Evolutionary conservation across 2,329 filamentous ascomycete species (phyloP).

Genomic region (Fusarium sp.): DNA sequence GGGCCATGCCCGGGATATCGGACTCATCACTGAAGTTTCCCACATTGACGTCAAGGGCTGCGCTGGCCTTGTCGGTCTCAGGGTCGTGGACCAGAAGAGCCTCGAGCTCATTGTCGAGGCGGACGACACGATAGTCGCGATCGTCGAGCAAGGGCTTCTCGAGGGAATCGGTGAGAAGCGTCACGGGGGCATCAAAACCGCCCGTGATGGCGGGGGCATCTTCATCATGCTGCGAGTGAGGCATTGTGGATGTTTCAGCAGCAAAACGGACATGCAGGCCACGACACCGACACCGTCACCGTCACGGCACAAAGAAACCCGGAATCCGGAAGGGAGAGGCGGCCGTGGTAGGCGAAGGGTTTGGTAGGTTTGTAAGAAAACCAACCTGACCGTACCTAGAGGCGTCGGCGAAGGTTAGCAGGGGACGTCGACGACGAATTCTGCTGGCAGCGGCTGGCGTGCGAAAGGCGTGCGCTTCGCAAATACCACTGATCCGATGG

Average conservation of each 20-base stretch:
- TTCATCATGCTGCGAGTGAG: constrained; percentile 44
- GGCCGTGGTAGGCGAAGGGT: constrained; percentile 23
- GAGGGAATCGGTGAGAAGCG: constrained; percentile 76
- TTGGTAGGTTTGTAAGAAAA: constrained; percentile 13
- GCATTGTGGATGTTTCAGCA: constrained; percentile 43
- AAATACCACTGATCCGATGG: constrained; percentile 15
- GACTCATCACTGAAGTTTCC: constrained; percentile 94
- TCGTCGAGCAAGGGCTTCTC: constrained; percentile 90
- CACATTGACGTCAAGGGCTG: constrained; percentile 95
- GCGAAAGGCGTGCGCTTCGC: background rate
- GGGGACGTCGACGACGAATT: constrained; percentile 17
- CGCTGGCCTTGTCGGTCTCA: constrained; percentile 96
- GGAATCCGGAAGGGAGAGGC: constrained; percentile 20
- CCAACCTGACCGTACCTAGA: background rate
- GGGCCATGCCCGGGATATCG: constrained; percentile 94
- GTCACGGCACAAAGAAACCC: constrained; percentile 23
- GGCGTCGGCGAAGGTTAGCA: constrained; percentile 23
- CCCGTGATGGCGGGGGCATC: constrained; percentile 39
- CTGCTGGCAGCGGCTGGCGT: constrained; percentile 25
- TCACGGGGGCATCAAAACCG: constrained; percentile 47
- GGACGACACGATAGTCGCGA: constrained; percentile 87
- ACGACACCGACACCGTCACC: constrained; percentile 32
- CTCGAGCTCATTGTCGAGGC: constrained; percentile 87
- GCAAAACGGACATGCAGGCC: constrained; percentile 14
- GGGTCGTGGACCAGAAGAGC: constrained; percentile 92